These are phyloP conservation scores for Leishmania lainsoni DNA, from an alignment of 208 protist genomes.

Conservation along the genomic window DNA sequence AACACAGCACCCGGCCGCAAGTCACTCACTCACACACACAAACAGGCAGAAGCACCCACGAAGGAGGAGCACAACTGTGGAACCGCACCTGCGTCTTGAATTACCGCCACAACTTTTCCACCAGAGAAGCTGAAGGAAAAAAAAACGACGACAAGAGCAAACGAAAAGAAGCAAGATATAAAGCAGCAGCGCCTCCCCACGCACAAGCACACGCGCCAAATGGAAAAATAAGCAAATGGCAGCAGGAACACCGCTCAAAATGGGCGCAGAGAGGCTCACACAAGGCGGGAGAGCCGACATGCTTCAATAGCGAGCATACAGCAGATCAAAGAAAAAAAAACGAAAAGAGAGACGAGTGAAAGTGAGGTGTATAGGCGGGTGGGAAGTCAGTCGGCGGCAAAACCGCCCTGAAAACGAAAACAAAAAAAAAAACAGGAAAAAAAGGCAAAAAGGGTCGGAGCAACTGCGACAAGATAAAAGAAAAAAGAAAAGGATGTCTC, in stretches of 20 bases:
- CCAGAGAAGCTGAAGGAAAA: not conserved
- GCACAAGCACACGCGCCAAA: not conserved
- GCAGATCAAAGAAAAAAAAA: not conserved
- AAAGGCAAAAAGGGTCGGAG: not conserved
- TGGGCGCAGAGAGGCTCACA: not conserved
- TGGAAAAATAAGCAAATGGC: too few species aligned
- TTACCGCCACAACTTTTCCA: not conserved
- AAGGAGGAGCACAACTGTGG: not conserved
- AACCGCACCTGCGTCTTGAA: not conserved
- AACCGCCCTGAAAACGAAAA: not conserved
- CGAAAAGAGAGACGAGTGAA: too few species aligned
- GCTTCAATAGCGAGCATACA: not conserved
- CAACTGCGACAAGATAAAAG: too few species aligned
- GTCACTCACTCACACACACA: not conserved
- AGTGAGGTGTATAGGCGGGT: not conserved
- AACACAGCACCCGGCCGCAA: not conserved
- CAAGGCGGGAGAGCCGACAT: not conserved
- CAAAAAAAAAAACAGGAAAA: not conserved
- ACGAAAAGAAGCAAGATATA: not conserved
- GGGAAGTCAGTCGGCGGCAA: not conserved
- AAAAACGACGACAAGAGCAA: not conserved
- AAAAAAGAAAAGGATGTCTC: too few species aligned
- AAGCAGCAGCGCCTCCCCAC: not conserved
- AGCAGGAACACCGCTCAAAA: not conserved
- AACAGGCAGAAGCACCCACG: not conserved